Percentiles rank a stretch among this genome's conserved stretches.
Conservation (phyloP, 345 rosid genomes). For the Salix caprea region DNA sequence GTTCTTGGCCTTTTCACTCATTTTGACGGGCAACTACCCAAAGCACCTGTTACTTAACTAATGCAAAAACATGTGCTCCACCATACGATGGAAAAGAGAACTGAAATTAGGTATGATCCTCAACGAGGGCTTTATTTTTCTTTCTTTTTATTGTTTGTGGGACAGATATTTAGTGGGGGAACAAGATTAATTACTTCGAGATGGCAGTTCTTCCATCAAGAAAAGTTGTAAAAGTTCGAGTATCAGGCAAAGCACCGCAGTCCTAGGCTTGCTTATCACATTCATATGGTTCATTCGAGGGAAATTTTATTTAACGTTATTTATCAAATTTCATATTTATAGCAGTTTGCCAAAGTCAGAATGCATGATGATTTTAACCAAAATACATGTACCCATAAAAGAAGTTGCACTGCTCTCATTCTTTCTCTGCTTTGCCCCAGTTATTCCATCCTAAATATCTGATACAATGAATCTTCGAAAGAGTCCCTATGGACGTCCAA, state of each 20-base stretch:
- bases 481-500: constrained; percentile 97
- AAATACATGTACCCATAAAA: constrained; percentile 84
- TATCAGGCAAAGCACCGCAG: background rate
- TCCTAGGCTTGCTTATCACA: background rate
- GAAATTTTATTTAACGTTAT: background rate
- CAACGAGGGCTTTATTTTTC: background rate
- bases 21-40: constrained; percentile 72
- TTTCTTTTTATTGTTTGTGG: background rate
- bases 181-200: background rate
- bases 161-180: background rate
- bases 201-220: background rate
- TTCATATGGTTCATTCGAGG: background rate
- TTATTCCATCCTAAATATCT: constrained; percentile 76
- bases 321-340: background rate
- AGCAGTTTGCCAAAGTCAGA: background rate
- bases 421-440: constrained; percentile 69
- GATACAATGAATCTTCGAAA: constrained; percentile 78
- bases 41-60: constrained; percentile 53
- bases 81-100: background rate
- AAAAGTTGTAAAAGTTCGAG: background rate
- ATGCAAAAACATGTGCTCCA: background rate
- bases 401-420: constrained; percentile 81
- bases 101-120: background rate
- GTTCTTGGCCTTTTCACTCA: constrained; percentile 84
- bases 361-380: background rate